Conservation (phyloP, 768 basidiomycete species). For the Psilocybe sp. region DNA sequence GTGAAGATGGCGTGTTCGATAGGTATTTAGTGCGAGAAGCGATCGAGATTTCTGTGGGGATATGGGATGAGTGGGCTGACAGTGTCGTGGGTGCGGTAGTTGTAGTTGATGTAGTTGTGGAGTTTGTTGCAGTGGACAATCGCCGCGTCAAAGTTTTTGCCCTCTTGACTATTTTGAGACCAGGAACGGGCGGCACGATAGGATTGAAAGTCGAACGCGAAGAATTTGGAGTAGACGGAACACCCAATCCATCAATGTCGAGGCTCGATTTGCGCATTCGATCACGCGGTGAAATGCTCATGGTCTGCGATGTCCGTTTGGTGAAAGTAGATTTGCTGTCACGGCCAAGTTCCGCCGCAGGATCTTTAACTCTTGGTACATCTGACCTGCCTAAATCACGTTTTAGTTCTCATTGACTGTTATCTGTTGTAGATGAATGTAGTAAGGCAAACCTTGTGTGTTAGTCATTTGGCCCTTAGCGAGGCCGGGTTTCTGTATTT, state of each 20-base stretch:
- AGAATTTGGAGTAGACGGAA: constrained; percentile 17
- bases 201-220: constrained; percentile 7
- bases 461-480: no score
- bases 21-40: no score
- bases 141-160: constrained; percentile 10
- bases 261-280: background rate
- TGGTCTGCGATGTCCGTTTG: no score
- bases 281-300: no score
- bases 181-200: constrained; percentile 38
- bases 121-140: background rate
- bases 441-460: no score
- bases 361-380: background rate
- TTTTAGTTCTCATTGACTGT: no score
- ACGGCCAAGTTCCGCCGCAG: background rate
- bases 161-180: constrained; percentile 48
- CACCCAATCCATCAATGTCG: background rate
- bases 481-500: background rate
- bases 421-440: no score
- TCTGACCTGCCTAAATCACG: background rate
- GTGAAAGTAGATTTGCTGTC: no score
- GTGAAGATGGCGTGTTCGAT: no score
- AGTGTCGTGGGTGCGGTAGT: constrained; percentile 1
- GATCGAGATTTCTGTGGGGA: no score
- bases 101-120: background rate
- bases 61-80: background rate